Evolutionary conservation across 2,329 filamentous ascomycete genomes (phyloP).

Genomic region (Beauveria sp.): DNA sequence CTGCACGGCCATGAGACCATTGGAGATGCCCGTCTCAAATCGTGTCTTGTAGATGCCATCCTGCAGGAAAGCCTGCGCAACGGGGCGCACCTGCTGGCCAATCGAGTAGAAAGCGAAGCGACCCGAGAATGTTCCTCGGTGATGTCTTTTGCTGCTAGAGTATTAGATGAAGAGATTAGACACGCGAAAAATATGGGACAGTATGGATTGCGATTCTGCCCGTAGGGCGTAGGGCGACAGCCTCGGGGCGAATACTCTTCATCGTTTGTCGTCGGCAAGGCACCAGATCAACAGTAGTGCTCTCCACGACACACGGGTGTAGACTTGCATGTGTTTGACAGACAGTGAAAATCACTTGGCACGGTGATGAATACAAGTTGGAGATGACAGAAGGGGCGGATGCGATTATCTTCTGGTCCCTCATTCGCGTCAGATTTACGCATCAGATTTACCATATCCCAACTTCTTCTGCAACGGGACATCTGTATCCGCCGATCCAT

Average conservation of each 20-base stretch:
- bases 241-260: background rate
- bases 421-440: no score
- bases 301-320: background rate
- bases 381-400: no score
- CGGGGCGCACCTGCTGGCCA: constrained; percentile 13
- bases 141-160: background rate
- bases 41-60: constrained; percentile 15
- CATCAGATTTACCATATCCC: no score
- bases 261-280: background rate
- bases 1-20: no score
- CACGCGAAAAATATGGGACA: constrained; percentile 6
- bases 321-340: no score
- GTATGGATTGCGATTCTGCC: background rate
- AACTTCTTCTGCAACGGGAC: no score
- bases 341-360: no score
- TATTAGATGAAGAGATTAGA: background rate
- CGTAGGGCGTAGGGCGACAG: background rate
- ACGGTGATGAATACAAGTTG: no score
- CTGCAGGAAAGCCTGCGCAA: constrained; percentile 11
- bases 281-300: background rate
- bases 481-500: no score
- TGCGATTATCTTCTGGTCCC: no score
- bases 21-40: constrained; percentile 17
- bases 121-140: constrained; percentile 12
- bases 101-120: constrained; percentile 17